Evolutionary conservation across 2,329 filamentous ascomycete genomes (phyloP), one percentile per base, ranked within the genome.

Genomic region (Aspergillus ochraceoroseus): DNA sequence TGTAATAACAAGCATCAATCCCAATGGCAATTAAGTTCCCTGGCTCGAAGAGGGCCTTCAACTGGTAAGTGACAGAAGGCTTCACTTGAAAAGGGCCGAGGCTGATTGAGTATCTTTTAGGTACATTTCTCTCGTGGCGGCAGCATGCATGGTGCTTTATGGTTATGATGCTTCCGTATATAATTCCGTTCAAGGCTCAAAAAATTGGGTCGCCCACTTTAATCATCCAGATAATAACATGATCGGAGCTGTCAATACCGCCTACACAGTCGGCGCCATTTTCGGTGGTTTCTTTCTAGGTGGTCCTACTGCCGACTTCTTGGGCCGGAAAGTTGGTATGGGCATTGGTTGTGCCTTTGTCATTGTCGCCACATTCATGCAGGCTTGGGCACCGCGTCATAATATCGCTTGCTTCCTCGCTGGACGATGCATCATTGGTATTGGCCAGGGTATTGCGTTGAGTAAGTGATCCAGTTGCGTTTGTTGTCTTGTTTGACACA

Each of bases 151-250:
- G 82, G 80, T 85, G 14, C 71, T 86, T 30, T 85, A 85, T 58
- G 82, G 82, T 42, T 85, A 85, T 58, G 82, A 85, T 71, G 80
- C 82, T 1, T 83, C 80, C 25, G 81, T 84, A 32, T 86, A 80
- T 70, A 86, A 86, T 60, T 80, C 81, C 4, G 75, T 84, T 4
- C 82, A 84, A 61, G 79, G 77, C 20, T 83, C 79, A 1, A 61
- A 76, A 9, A 75, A 85, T 58, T 86, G 82, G 82, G 65, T 79
- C 8, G 67, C 66, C 12, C 85, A 74, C 66, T 83, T 84, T 62
- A 68, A 80, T 51, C 56, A 65, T 22, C 60, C 61, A 0, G 48
- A 51, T 19, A 37, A 64, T 0, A 65, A 73, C 39, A 66, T 66
- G 14, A 72, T 77, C 36, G 76, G 75, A 29, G 68, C 72, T 1